These are phyloP conservation scores for Wickerhamiella parazyma DNA, from an alignment of 805 yeast genomes.

Conservation along the genomic window DNA sequence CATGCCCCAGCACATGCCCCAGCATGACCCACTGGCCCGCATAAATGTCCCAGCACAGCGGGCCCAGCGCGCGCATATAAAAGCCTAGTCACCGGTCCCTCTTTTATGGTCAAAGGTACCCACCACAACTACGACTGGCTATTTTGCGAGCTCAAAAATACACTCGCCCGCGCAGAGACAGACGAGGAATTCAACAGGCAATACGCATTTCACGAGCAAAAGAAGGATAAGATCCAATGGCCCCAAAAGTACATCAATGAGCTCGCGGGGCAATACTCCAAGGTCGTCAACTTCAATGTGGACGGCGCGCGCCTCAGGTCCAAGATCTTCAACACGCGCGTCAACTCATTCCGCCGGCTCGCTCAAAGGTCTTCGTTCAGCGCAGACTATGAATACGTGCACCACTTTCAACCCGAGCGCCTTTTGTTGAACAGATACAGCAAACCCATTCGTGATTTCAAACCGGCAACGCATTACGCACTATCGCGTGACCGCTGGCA, in stretches of 20 bases:
- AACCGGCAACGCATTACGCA: background rate
- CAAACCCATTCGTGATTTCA: too few relatives aligned
- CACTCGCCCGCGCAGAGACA: background rate
- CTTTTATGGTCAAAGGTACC: background rate
- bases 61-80: background rate
- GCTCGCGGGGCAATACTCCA: background rate
- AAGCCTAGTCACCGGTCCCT: too few relatives aligned
- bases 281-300: background rate
- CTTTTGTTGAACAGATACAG: background rate
- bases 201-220: constrained; percentile 1
- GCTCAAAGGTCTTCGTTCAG: background rate
- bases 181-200: background rate
- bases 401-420: background rate
- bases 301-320: background rate
- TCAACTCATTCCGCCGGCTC: background rate
- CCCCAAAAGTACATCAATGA: background rate
- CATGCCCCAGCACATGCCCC: too few relatives aligned
- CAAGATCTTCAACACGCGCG: constrained; percentile 6
- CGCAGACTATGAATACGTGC: background rate
- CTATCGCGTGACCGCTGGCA: background rate
- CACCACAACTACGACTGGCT: constrained; percentile 6
- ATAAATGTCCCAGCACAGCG: too few relatives aligned
- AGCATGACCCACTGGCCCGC: too few relatives aligned
- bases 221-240: background rate
- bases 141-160: background rate